These are phyloP conservation scores for Wickerhamiella occidentalis DNA, from an alignment of 805 yeast genomes.

Conservation along the genomic window DNA sequence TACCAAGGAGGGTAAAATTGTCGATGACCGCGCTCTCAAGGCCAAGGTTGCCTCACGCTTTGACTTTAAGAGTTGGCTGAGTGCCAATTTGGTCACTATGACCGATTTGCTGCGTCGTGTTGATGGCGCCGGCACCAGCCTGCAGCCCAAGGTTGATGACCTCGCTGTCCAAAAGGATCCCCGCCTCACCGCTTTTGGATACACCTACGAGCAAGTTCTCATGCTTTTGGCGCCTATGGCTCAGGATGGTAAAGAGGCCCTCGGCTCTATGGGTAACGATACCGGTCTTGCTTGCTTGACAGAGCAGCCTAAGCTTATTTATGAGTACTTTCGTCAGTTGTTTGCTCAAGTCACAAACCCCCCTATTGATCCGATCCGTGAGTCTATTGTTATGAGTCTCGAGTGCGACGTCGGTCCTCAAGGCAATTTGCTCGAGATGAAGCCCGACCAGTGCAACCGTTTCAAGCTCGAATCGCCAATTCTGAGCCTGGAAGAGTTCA, in stretches of 20 bases:
- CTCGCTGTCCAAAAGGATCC: slow-evolving; percentile 65
- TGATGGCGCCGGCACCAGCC: slow-evolving; percentile 30
- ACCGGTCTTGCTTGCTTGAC: slow-evolving; percentile 90
- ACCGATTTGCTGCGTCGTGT: slow-evolving; percentile 59
- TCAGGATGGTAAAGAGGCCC: slow-evolving; percentile 76
- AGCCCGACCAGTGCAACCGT: slow-evolving; percentile 83
- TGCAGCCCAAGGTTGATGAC: slow-evolving; percentile 19
- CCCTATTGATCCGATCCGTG: slow-evolving; percentile 96
- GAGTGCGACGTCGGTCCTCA: slow-evolving; percentile 98
- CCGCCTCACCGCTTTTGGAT: slow-evolving; percentile 74
- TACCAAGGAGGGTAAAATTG: slow-evolving; percentile 83
- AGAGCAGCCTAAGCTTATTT: slow-evolving; percentile 79
- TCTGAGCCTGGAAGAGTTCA: slow-evolving; percentile 57
- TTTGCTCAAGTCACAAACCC: slow-evolving; percentile 99
- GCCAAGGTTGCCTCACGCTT: slow-evolving; percentile 62
- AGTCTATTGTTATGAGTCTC: slow-evolving; percentile 89
- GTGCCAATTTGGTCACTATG: slow-evolving; percentile 74
- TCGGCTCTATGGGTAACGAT: slow-evolving; percentile 98
- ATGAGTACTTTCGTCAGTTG: slow-evolving; percentile 89
- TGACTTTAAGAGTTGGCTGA: slow-evolving; percentile 90
- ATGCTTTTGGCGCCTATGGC: slow-evolving; percentile 90
- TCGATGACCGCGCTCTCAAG: slow-evolving; percentile 85
- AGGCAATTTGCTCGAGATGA: slow-evolving; percentile 88
- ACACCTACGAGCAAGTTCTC: slow-evolving; percentile 85
- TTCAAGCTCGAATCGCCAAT: slow-evolving; percentile 74